Conservation (phyloP, 108 stramenopile species). For the Fistulifera solaris region DNA sequence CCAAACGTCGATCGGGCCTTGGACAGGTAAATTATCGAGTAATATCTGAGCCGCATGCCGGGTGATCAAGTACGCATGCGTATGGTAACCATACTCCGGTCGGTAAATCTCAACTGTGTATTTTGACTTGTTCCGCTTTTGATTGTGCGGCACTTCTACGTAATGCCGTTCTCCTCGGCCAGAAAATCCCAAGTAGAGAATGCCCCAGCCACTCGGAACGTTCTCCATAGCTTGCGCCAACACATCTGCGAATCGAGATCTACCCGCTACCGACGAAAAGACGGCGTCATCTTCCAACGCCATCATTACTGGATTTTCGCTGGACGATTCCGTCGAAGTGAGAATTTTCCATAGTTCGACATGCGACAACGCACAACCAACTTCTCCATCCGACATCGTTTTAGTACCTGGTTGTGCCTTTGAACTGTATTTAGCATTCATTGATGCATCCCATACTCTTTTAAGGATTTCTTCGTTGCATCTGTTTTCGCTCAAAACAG, state of each 20-base stretch:
- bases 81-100: slow-evolving; percentile 42
- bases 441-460: slow-evolving; percentile 28
- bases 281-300: slow-evolving; percentile 23
- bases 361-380: slow-evolving; percentile 38
- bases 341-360: slow-evolving; percentile 24
- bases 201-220: slow-evolving; percentile 30
- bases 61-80: slow-evolving; percentile 37
- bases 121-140: not conserved
- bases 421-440: slow-evolving; percentile 26
- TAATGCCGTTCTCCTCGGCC: slow-evolving; percentile 23
- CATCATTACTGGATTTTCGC: slow-evolving; percentile 12
- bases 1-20: slow-evolving; percentile 43
- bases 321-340: not conserved
- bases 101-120: slow-evolving; percentile 11
- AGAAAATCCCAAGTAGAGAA: slow-evolving; percentile 39
- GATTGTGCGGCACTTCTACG: not conserved
- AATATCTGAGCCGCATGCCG: slow-evolving; percentile 14
- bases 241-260: slow-evolving; percentile 13
- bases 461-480: slow-evolving; percentile 7
- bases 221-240: slow-evolving; percentile 6
- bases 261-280: not conserved
- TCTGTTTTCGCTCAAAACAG: too few species aligned
- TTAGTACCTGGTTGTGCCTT: slow-evolving; percentile 8
- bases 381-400: slow-evolving; percentile 24
- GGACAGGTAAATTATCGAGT: slow-evolving; percentile 22